These are phyloP conservation scores for Acmispon strigosus DNA, from an alignment of 306 rosid genomes.

Conservation along the genomic window DNA sequence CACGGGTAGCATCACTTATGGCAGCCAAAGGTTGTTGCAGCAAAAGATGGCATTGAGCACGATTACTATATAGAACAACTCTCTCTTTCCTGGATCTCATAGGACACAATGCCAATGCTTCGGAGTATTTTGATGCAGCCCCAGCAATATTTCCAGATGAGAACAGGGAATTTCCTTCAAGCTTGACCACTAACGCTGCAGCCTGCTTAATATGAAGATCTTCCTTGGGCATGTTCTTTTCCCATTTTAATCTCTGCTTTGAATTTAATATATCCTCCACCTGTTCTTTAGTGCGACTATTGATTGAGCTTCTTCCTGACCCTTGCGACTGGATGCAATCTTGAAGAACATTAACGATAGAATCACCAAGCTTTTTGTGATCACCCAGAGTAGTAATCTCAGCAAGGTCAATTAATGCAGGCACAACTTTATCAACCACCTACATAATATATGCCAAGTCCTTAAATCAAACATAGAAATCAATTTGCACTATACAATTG, in stretches of 20 bases:
- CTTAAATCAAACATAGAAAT: conserved; percentile 1
- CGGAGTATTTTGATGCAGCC: conserved; percentile 90
- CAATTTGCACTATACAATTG: not conserved
- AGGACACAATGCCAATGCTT: conserved; percentile 93
- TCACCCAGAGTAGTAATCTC: conserved; percentile 88
- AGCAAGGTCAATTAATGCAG: conserved; percentile 84
- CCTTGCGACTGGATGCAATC: conserved; percentile 82
- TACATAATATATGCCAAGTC: conserved; percentile 24
- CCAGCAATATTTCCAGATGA: conserved; percentile 94
- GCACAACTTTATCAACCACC: conserved; percentile 92
- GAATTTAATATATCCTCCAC: conserved; percentile 77
- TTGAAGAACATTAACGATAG: conserved; percentile 77
- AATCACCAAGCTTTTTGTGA: conserved; percentile 87
- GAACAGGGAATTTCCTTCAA: conserved; percentile 95
- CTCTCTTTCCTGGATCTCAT: conserved; percentile 95
- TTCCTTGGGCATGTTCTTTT: conserved; percentile 93
- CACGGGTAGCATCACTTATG: conserved; percentile 93
- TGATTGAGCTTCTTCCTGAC: conserved; percentile 54
- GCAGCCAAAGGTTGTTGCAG: conserved; percentile 93
- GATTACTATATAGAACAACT: conserved; percentile 92
- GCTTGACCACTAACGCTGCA: conserved; percentile 94
- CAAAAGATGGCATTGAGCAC: conserved; percentile 92
- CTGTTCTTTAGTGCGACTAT: conserved; percentile 63
- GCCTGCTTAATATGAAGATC: conserved; percentile 98
- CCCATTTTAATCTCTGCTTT: conserved; percentile 84